Evolutionary conservation across 164 flowering plant genomes (phyloP).

Genomic region (Umbilicus rupestris): DNA sequence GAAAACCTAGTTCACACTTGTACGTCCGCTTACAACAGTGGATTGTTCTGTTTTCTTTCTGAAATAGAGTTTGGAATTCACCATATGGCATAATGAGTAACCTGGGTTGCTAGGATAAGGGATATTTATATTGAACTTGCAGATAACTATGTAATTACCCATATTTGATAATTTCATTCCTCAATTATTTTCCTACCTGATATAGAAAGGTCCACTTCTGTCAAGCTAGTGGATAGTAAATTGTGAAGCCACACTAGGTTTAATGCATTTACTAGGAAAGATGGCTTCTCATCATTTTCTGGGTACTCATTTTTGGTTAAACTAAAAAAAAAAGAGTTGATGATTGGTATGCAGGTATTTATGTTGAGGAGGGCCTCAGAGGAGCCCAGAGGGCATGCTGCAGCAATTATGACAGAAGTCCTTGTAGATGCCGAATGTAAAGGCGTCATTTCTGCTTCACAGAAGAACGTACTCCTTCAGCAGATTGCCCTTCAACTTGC

Average conservation of each 20-base stretch:
- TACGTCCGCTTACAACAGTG: too few species aligned
- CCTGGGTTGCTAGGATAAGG: too few species aligned
- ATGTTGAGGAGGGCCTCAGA: slow-evolving; percentile 63
- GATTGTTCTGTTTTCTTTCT: too few species aligned
- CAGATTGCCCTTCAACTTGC: slow-evolving; percentile 63
- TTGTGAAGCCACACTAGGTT: too few species aligned
- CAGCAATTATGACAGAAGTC: slow-evolving; percentile 65
- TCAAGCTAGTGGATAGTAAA: not conserved
- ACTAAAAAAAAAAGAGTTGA: not conserved
- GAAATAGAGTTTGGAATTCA: too few species aligned
- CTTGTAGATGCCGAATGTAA: slow-evolving; percentile 61
- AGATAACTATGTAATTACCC: too few species aligned
- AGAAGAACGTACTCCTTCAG: slow-evolving; percentile 57
- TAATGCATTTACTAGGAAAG: not conserved
- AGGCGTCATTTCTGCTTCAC: slow-evolving; percentile 56
- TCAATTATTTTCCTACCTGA: too few species aligned
- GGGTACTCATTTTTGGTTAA: not conserved
- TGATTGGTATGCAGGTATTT: slow-evolving; percentile 33
- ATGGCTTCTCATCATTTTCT: not conserved
- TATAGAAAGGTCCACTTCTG: too few species aligned
- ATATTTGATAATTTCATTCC: too few species aligned
- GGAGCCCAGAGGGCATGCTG: slow-evolving; percentile 66
- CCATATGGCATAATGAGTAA: too few species aligned
- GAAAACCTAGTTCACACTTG: too few species aligned
- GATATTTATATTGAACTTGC: too few species aligned